A percentile compares a stretch with the other conserved stretches of the same genome.
phyloP scores from a whole-genome alignment of 2,329 filamentous ascomycete species.

The Cyphellophora europaea region DNA sequence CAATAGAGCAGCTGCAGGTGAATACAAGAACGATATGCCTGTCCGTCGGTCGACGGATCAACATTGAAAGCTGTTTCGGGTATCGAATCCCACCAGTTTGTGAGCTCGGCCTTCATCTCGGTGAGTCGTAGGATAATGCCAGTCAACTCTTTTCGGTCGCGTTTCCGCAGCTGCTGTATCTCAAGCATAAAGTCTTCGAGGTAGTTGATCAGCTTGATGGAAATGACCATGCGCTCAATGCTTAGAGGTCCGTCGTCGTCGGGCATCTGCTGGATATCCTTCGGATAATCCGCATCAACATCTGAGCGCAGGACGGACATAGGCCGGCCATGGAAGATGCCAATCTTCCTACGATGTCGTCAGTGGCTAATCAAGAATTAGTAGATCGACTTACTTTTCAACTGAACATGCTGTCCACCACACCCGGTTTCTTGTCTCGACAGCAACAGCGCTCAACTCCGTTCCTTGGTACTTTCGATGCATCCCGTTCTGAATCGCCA shows the following conservation, averaged over 20 bases:
- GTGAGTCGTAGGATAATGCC: conserved; percentile 31
- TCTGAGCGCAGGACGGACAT: conserved; percentile 44
- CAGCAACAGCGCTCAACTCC: conserved; percentile 37
- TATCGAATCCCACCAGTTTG: conserved; percentile 33
- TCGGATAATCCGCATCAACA: conserved; percentile 45
- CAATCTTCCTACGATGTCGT: conserved; percentile 35
- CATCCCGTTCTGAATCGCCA: conserved; percentile 54
- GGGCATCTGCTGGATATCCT: conserved; percentile 36
- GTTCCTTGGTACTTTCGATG: conserved; percentile 43
- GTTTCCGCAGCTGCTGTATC: conserved; percentile 31
- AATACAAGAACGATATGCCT: conserved; percentile 38
- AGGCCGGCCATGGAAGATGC: conserved; percentile 48
- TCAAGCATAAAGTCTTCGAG: conserved; percentile 31
- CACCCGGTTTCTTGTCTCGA: conserved; percentile 46
- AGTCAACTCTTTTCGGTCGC: conserved; percentile 28
- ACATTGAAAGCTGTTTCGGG: conserved; percentile 29
- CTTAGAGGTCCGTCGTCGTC: conserved; percentile 32
- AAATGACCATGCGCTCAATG: conserved; percentile 38
- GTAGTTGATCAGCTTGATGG: conserved; percentile 34
- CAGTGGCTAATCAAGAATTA: conserved; percentile 4
- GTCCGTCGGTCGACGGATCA: conserved; percentile 31
- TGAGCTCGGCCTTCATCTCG: conserved; percentile 27
- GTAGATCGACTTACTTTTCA: conserved; percentile 35
- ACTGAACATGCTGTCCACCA: conserved; percentile 51
- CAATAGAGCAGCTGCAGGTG: conserved; percentile 46